phyloP scores from a whole-genome alignment of 2,329 filamentous ascomycete species.

The Xylariomycetidae sp. region DNA sequence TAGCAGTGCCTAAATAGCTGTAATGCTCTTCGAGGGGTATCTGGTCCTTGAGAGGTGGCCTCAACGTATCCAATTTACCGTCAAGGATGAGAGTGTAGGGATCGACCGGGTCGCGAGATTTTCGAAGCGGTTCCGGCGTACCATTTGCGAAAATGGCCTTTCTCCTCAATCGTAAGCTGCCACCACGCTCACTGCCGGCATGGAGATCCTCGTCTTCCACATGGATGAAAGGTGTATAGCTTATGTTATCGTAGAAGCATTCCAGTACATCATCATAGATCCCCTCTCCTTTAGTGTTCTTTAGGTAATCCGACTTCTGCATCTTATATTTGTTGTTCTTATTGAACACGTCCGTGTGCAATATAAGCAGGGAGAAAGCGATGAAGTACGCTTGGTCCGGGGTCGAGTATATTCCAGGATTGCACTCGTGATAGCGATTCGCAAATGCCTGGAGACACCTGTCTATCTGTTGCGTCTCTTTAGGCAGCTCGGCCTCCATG shows the following conservation, averaged over 20 bases:
- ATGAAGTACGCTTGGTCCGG: conserved; percentile 98
- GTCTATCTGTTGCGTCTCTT: conserved; percentile 97
- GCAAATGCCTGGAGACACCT: conserved; percentile 90
- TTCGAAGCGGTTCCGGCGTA: conserved; percentile 59
- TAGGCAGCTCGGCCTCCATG: conserved; percentile 93
- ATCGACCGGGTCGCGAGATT: conserved; percentile 81
- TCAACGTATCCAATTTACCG: conserved; percentile 73
- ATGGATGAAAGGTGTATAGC: conserved; percentile 96
- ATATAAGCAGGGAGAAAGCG: conserved; percentile 90
- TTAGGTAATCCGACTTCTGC: conserved; percentile 92
- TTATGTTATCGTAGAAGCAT: conserved; percentile 98
- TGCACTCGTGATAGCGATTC: conserved; percentile 96
- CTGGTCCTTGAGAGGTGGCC: conserved; percentile 85
- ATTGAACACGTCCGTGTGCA: conserved; percentile 99
- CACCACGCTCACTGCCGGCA: conserved; percentile 68
- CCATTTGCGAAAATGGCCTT: conserved; percentile 63
- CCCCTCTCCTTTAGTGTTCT: conserved; percentile 86
- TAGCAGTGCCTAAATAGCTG: conserved; percentile 73
- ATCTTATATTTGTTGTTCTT: conserved; percentile 99
- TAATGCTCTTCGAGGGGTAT: conserved; percentile 92
- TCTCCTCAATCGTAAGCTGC: conserved; percentile 67
- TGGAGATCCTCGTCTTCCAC: conserved; percentile 91
- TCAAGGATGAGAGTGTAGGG: conserved; percentile 94
- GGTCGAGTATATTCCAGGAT: conserved; percentile 87
- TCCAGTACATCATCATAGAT: conserved; percentile 91